Conservation (phyloP, 2,329 filamentous ascomycete genomes). For the Sporothrix pseudoabietina region DNA sequence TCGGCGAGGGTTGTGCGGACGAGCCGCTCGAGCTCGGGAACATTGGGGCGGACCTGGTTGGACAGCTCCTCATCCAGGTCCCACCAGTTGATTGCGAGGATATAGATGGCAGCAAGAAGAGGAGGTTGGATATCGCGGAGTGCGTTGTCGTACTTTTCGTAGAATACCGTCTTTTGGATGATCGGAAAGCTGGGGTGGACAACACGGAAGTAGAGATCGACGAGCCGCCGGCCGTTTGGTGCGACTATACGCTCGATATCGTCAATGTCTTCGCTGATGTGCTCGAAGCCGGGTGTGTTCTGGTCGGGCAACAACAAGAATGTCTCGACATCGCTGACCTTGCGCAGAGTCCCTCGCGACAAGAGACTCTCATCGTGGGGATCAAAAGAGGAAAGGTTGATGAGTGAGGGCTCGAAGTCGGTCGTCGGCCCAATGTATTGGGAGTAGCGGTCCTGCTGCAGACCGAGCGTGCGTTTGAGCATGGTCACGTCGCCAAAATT, state of each 20-base stretch:
- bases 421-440: conserved; percentile 83
- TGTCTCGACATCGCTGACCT: conserved; percentile 75
- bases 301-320: conserved; percentile 79
- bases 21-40: conserved; percentile 42
- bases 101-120: conserved; percentile 61
- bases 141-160: conserved; percentile 61
- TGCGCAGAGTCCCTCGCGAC: conserved; percentile 68
- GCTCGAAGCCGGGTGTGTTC: conserved; percentile 70
- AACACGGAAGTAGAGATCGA: conserved; percentile 68
- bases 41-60: conserved; percentile 47
- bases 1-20: conserved; percentile 49
- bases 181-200: conserved; percentile 62
- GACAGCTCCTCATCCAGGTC: conserved; percentile 58
- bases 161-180: conserved; percentile 62
- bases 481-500: conserved; percentile 68
- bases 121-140: conserved; percentile 62
- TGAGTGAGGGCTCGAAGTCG: conserved; percentile 80
- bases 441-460: conserved; percentile 77
- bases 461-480: conserved; percentile 69
- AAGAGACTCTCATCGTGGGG: conserved; percentile 78
- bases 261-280: conserved; percentile 67
- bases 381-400: conserved; percentile 78
- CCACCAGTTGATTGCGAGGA: conserved; percentile 65
- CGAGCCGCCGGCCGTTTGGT: conserved; percentile 63
- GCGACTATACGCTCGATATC: conserved; percentile 68